A percentile compares a stretch with the other conserved stretches of the same genome.
These are phyloP conservation scores for Triticum turgidum DNA, from an alignment of 176 grass and related monocot genomes.

Conservation along the genomic window DNA sequence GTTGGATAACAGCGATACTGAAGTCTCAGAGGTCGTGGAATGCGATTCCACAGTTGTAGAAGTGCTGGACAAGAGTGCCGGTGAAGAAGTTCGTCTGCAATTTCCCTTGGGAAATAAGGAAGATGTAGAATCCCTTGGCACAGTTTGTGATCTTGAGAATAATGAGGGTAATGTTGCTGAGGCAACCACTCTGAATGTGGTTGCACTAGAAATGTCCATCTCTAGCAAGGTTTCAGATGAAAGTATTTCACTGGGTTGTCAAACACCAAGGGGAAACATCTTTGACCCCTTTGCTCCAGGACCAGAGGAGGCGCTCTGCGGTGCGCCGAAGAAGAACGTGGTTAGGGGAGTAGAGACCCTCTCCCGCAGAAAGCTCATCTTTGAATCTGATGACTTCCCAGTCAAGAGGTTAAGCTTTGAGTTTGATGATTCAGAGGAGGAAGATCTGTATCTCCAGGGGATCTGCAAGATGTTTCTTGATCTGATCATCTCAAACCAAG, in stretches of 20 bases:
- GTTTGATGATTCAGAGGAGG: slow-evolving; percentile 45
- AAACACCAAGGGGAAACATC: slow-evolving; percentile 60
- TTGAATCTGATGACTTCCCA: slow-evolving; percentile 39
- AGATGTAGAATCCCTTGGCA: neutral
- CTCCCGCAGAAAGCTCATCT: slow-evolving; percentile 48
- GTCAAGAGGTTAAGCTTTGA: slow-evolving; percentile 31
- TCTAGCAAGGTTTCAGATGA: slow-evolving; percentile 18
- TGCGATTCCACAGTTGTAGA: slow-evolving; percentile 7
- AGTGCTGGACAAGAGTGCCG: slow-evolving; percentile 20
- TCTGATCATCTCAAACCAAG: slow-evolving; percentile 45
- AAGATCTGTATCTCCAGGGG: slow-evolving; percentile 36
- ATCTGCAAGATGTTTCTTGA: slow-evolving; percentile 49
- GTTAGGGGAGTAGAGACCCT: slow-evolving; percentile 23
- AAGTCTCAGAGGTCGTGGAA: slow-evolving; percentile 3
- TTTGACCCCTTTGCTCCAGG: slow-evolving; percentile 81
- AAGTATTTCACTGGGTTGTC: slow-evolving; percentile 5
- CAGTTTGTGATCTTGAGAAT: slow-evolving; percentile 12
- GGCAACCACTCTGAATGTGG: neutral
- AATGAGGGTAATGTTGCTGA: slow-evolving; percentile 12
- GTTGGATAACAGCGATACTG: neutral
- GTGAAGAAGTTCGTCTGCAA: neutral
- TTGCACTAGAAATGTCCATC: slow-evolving; percentile 31
- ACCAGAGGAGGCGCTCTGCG: slow-evolving; percentile 33
- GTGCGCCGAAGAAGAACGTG: slow-evolving; percentile 62
- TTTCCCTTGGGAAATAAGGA: slow-evolving; percentile 32